Percentiles rank a stretch among this genome's conserved stretches.
phyloP scores from a whole-genome alignment of 78 protist genomes.

The Bigelowiella natans region DNA sequence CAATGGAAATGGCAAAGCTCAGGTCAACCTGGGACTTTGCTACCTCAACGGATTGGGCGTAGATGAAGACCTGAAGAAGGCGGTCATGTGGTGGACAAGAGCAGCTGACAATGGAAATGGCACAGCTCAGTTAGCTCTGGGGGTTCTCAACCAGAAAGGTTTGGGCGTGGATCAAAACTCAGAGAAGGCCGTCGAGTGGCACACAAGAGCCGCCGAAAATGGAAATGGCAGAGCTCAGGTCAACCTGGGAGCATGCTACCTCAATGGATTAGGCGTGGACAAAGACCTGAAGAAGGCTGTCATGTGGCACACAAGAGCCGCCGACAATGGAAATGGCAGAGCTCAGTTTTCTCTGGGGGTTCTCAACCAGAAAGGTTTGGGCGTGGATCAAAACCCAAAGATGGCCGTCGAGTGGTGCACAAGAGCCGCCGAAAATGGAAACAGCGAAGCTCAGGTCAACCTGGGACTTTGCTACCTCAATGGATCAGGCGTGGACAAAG shows the following conservation, averaged over 20 bases:
- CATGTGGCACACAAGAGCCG: background rate
- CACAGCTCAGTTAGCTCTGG: background rate
- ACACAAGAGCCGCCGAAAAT: background rate
- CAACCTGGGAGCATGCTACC: background rate
- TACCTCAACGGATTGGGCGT: background rate
- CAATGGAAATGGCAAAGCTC: background rate
- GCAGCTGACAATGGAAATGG: background rate
- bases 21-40: background rate
- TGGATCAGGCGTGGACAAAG: background rate
- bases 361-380: background rate
- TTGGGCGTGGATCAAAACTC: background rate
- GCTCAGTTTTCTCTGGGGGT: background rate
- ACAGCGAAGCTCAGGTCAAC: background rate
- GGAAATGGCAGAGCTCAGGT: background rate
- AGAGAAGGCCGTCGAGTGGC: background rate
- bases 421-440: background rate
- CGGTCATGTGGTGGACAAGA: background rate
- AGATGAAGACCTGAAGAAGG: background rate
- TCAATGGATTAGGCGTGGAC: background rate
- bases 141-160: background rate
- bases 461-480: background rate
- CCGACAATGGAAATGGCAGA: background rate
- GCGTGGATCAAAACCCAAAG: background rate
- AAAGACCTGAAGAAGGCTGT: background rate
- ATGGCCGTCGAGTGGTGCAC: background rate